These are phyloP conservation scores for Candida sphagnicola DNA, from an alignment of 805 yeast species.

Conservation along the genomic window DNA sequence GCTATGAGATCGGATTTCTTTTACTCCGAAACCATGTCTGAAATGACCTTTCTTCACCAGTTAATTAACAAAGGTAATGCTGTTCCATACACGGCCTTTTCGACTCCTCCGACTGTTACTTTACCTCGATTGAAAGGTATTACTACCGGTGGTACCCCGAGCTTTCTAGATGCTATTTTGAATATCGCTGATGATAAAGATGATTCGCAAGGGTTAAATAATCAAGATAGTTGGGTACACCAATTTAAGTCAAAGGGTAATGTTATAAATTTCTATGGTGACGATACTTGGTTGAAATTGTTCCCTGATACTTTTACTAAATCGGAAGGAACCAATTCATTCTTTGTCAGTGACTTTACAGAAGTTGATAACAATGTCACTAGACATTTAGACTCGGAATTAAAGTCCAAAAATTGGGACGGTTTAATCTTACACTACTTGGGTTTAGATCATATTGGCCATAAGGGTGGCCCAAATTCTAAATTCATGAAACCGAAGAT, in stretches of 20 bases:
- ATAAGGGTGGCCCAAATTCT: constrained; percentile 89
- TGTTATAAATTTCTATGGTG: constrained; percentile 83
- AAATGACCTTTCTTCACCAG: constrained; percentile 63
- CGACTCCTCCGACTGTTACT: constrained; percentile 96
- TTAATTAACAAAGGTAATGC: constrained; percentile 67
- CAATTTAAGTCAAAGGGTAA: constrained; percentile 50
- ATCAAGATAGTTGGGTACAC: constrained; percentile 83
- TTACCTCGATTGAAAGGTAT: constrained; percentile 89
- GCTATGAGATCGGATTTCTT: constrained; percentile 89
- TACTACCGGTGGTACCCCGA: constrained; percentile 93
- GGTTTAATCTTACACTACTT: constrained; percentile 82
- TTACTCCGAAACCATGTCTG: constrained; percentile 54
- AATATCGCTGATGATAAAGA: constrained; percentile 91
- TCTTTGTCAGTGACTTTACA: constrained; percentile 91
- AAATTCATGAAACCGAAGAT: constrained; percentile 80
- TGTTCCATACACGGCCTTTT: constrained; percentile 83
- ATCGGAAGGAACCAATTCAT: constrained; percentile 86
- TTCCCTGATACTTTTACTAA: constrained; percentile 65
- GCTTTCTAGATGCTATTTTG: constrained; percentile 87
- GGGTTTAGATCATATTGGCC: constrained; percentile 97
- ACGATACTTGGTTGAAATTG: constrained; percentile 94
- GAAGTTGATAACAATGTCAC: constrained; percentile 94
- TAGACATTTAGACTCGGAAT: constrained; percentile 66
- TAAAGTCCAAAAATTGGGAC: constrained; percentile 64
- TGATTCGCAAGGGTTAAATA: constrained; percentile 58